Evolutionary conservation across 352 stramenopile genomes (phyloP).

Genomic region (Hyaloperonospora arabidopsidis): DNA sequence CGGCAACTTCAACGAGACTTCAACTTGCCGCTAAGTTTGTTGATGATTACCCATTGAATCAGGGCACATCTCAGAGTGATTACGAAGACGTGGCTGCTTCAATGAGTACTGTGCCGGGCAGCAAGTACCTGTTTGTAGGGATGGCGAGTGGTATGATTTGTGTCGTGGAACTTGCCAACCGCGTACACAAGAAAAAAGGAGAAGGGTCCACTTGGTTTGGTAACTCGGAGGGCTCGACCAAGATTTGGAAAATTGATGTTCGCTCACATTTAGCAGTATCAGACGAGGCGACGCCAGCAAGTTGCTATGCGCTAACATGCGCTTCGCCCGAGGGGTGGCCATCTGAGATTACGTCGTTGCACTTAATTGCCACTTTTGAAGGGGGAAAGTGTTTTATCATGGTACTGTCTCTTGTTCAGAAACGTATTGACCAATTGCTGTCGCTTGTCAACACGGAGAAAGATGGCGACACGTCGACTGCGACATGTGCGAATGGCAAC

Average conservation of each 20-base stretch:
- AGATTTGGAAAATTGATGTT: constrained; percentile 79
- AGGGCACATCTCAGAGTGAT: constrained; percentile 38
- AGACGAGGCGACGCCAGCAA: constrained; percentile 18
- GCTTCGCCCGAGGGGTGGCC: constrained; percentile 32
- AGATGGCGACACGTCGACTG: constrained; percentile 14
- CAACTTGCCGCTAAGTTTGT: constrained; percentile 31
- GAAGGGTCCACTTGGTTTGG: constrained; percentile 31
- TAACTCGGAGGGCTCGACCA: constrained; percentile 17
- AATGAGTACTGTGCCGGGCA: constrained; percentile 41
- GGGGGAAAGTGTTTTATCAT: constrained; percentile 80
- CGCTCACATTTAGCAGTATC: constrained; percentile 37
- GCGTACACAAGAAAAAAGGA: not conserved
- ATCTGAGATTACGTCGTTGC: constrained; percentile 28
- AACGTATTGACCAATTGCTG: constrained; percentile 62
- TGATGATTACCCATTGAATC: constrained; percentile 55
- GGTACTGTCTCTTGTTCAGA: constrained; percentile 44
- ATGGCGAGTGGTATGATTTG: constrained; percentile 67
- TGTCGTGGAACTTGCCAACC: constrained; percentile 44
- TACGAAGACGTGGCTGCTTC: constrained; percentile 38
- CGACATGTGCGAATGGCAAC: constrained; percentile 17
- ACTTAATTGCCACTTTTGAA: constrained; percentile 63
- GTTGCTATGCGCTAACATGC: constrained; percentile 50
- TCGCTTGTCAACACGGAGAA: constrained; percentile 67
- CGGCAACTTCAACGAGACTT: constrained; percentile 13
- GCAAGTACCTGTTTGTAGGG: constrained; percentile 60